Base-by-base conservation (phyloP, 108 stramenopile species). In the Nitzschia putrida region DNA sequence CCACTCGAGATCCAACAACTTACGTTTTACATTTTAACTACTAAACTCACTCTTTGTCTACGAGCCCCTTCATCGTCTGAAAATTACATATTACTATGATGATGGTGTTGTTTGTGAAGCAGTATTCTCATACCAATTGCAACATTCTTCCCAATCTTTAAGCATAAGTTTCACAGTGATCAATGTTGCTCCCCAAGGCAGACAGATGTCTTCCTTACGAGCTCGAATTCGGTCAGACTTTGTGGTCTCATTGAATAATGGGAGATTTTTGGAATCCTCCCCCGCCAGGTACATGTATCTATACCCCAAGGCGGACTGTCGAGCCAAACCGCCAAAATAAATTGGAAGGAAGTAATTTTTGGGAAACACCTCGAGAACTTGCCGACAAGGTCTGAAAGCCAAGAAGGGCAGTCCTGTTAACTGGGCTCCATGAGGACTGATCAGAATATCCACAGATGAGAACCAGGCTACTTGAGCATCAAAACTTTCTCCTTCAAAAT, bases 371-470 rank as follows among this genome's bases (percentile, higher is more conserved):
- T 78, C 77, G 16, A 74, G 60, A 10, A 83, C 23, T 3, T 71
- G 65, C 12, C 54, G 44, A 57, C 77, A 83, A 0, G 10, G 52
- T 41, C 44, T 56, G 26, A 53, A 45, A n/a, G 71, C 76, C 69
- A 78, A 23, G 39, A 83, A 78, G 14, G 81, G 68, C 7, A 83
- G 12, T 9, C 81, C 77, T 6, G 73, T 74, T 21, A 83, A 44
- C 37, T 83, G 77, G n/a, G 81, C 81, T 5, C 81, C 81, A 59
- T 83, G 81, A 14, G 77, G 69, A 57, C 60, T 55, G 23, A 83
- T 23, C 66, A 83, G 57, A 43, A 83, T 69, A 69, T 83, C 73
- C 3, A 49, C 53, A 9, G 20, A 22, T 20, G 53, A 50, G 39
- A 82, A 78, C 26, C 67, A 71, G 25, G 64, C 20, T 7, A 74